Conservation (phyloP, 257 asterid genomes). For the Salvia hispanica region DNA sequence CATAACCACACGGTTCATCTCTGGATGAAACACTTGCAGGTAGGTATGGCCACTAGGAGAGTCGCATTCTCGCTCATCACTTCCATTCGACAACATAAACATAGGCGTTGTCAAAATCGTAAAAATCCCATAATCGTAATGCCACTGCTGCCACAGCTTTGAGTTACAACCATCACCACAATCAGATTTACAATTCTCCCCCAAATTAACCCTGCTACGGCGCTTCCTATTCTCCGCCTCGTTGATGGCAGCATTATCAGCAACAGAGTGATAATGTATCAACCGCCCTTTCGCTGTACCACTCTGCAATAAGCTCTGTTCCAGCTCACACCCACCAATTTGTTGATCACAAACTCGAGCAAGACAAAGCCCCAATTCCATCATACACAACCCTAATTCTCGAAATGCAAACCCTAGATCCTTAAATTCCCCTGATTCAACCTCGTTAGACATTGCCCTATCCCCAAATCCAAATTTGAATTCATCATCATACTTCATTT, state of each 20-base stretch:
- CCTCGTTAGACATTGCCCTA: constrained; percentile 20
- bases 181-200: constrained; percentile 15
- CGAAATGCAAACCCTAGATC: constrained; percentile 54
- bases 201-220: constrained; percentile 21
- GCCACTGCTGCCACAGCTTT: constrained; percentile 92
- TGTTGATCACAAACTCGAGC: constrained; percentile 71
- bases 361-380: constrained; percentile 74
- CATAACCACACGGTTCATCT: constrained; percentile 43
- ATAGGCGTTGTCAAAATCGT: constrained; percentile 74
- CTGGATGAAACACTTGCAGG: constrained; percentile 73
- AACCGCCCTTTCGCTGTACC: constrained; percentile 80
- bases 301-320: constrained; percentile 65
- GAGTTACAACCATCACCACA: constrained; percentile 17
- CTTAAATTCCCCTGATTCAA: constrained; percentile 42
- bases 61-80: constrained; percentile 45
- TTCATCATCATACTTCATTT: constrained; percentile 62
- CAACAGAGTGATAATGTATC: constrained; percentile 75
- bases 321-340: constrained; percentile 71
- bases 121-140: constrained; percentile 88
- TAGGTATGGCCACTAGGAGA: constrained; percentile 65
- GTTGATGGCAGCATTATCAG: constrained; percentile 52
- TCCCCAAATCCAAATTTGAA: constrained; percentile 25
- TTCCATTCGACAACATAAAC: constrained; percentile 49
- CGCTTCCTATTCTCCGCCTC: constrained; percentile 42
- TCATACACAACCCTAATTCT: constrained; percentile 69